Conservation (phyloP, 2,329 filamentous ascomycete species). For the Endocalyx cinctus region DNA sequence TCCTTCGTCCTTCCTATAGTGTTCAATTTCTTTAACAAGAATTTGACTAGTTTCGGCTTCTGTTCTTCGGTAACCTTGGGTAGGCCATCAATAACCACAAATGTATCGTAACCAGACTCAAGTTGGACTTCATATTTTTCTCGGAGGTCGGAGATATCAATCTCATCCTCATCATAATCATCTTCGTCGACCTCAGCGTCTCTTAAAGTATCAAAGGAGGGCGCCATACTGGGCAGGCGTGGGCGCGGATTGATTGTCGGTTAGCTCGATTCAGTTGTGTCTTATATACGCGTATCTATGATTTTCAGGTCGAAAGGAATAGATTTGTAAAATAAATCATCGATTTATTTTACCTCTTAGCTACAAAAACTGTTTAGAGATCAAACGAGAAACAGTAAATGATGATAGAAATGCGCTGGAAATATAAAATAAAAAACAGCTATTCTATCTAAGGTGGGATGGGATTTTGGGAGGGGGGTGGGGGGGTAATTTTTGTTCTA, state of each 20-base stretch:
- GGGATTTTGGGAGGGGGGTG: no score
- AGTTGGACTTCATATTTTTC: constrained; percentile 95
- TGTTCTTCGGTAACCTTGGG: constrained; percentile 85
- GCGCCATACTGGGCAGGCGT: constrained; percentile 67
- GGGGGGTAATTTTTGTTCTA: no score
- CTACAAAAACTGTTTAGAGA: no score
- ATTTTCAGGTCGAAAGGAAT: no score
- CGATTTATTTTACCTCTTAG: no score
- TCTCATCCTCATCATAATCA: constrained; percentile 84
- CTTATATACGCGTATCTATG: no score
- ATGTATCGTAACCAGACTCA: constrained; percentile 93
- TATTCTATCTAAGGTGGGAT: no score
- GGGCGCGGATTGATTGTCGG: constrained; percentile 4
- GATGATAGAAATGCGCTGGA: no score
- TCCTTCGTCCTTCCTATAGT: constrained; percentile 79
- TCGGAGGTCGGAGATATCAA: constrained; percentile 90
- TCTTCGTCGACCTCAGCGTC: constrained; percentile 85
- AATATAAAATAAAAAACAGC: no score
- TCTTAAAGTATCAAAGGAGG: constrained; percentile 86
- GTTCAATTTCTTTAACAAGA: constrained; percentile 89
- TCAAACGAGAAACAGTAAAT: no score
- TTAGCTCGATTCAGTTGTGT: no score
- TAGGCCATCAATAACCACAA: constrained; percentile 92
- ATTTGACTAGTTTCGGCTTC: constrained; percentile 93
- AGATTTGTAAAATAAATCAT: no score